Evolutionary conservation across 768 basidiomycete genomes (phyloP).

Genomic region (Naganishia vaughanmartiniae): DNA sequence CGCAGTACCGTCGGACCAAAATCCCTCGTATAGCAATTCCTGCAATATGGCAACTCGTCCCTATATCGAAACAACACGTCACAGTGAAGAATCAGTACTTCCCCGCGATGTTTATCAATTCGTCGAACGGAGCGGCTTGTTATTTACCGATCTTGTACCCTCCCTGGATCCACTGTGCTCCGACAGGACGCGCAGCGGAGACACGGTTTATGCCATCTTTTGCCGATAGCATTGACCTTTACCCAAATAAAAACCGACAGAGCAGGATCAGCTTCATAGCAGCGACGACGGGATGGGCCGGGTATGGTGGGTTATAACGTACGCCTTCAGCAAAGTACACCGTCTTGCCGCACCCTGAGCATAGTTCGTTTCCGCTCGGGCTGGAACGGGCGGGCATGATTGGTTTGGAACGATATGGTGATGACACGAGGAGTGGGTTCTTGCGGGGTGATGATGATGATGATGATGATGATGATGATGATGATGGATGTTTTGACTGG

Average conservation of each 20-base stretch:
- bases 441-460: not conserved
- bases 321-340: constrained; percentile 28
- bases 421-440: constrained; percentile 2
- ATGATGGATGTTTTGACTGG: not conserved
- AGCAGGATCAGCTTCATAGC: too few species aligned
- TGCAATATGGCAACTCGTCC: constrained; percentile 16
- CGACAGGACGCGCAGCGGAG: constrained; percentile 41
- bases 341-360: constrained; percentile 9
- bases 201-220: constrained; percentile 43
- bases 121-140: not conserved
- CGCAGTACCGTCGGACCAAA: constrained; percentile 17
- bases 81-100: not conserved
- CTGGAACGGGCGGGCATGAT: constrained; percentile 15
- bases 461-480: too few species aligned
- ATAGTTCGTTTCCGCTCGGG: constrained; percentile 5
- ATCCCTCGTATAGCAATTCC: constrained; percentile 11
- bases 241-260: not conserved
- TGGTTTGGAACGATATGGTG: constrained; percentile 20
- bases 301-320: not conserved
- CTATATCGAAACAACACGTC: not conserved
- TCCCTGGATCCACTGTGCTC: constrained; percentile 44
- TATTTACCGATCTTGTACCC: constrained; percentile 44
- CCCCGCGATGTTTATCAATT: not conserved
- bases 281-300: too few species aligned
- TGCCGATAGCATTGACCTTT: constrained; percentile 18